Base-by-base conservation (phyloP, 306 rosid species). In the Echinosophora koreensis region DNA sequence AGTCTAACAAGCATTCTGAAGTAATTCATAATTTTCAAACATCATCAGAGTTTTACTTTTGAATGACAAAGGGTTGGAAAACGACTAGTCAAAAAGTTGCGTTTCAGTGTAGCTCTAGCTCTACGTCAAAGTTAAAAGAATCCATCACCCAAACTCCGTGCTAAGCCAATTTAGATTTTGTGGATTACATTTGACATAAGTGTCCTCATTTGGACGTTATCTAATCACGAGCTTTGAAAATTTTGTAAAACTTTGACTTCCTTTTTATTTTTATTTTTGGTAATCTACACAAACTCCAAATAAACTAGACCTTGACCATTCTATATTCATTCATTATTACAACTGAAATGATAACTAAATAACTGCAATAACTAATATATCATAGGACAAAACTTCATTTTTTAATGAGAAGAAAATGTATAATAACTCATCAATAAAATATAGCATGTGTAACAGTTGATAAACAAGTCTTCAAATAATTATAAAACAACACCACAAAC, bases 171-270 rank as follows among this genome's bases (percentile, higher is more conserved):
- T 58, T 14, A 4, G 1, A 27, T 63, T 63, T 15, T 38, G 22
- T 37, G 16, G 4, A 32, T 61, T 12, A 32, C 8, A 13, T 34
- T 37, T 62, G 35, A 18, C 27, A 6, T 62, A 32, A 42, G 13
- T 61, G 44, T 4, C 59, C 77, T 59, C 15, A 6, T 57, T 7
- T 41, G 69, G 35, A 64, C 71, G 71, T 66, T 49, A 18, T 11
- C 57, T 46, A 13, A 11, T 3, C 74, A 49, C 15, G 37, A 28
- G 44, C 42, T 5, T 28, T 49, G 44, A 49, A 47, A 47, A 56
- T 51, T 69, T 16, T 16, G 13, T 0, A 52, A 10, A 2, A 16
- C 35, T 49, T 50, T 51, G 74, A 70, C 61, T 51, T 51, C 2
- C 10, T 8, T 51, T 70, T 9, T 22, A 1, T 22, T 1, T 30